These are phyloP conservation scores for Diutina sp. DNA, from an alignment of 1,139 yeast species.

Conservation along the genomic window DNA sequence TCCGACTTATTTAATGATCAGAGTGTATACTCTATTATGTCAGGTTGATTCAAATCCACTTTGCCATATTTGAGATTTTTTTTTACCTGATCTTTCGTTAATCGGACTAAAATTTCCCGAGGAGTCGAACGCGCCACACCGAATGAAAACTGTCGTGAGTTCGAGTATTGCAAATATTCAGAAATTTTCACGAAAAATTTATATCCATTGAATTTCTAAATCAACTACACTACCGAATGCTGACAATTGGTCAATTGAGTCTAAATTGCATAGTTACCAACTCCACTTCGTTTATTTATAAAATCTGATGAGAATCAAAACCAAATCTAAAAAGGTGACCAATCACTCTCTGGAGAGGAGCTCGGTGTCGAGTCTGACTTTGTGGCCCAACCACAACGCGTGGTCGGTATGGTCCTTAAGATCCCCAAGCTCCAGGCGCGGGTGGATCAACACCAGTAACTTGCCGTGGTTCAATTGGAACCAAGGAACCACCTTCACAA, in stretches of 20 bases:
- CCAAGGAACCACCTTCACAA: not conserved
- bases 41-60: too few species aligned
- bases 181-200: not conserved
- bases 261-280: not conserved
- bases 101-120: too few species aligned
- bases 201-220: not conserved
- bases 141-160: not conserved
- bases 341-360: not conserved
- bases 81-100: not conserved
- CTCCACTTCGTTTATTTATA: not conserved
- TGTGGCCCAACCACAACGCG: conserved; percentile 44
- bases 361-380: conserved; percentile 1
- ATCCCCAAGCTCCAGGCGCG: conserved; percentile 29
- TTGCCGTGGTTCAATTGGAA: conserved; percentile 36
- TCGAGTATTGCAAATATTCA: not conserved
- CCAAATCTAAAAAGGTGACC: not conserved
- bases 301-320: not conserved
- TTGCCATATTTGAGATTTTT: not conserved
- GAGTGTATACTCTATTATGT: too few species aligned
- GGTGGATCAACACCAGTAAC: conserved; percentile 42
- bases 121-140: too few species aligned
- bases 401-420: conserved; percentile 35
- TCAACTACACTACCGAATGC: not conserved
- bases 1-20: too few species aligned
- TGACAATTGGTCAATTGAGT: too few species aligned